Evolutionary conservation across 345 rosid genomes (phyloP).

Genomic region (Geranium brycei): DNA sequence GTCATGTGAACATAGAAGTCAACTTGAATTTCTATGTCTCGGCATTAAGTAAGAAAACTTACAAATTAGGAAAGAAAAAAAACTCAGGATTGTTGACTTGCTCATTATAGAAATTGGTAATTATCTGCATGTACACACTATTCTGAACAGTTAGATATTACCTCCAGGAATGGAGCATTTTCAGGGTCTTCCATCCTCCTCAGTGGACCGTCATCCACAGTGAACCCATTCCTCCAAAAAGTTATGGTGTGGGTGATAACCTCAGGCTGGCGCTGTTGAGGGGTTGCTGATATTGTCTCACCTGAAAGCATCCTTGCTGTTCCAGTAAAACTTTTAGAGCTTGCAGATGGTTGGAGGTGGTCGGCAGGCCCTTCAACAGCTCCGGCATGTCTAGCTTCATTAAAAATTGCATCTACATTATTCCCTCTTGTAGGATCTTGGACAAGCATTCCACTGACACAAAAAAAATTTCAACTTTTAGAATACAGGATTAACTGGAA

Average conservation of each 20-base stretch:
- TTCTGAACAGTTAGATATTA: slow-evolving; percentile 11
- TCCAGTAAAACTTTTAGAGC: slow-evolving; percentile 63
- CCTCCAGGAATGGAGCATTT: slow-evolving; percentile 76
- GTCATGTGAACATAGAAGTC: no score
- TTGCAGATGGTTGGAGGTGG: slow-evolving; percentile 29
- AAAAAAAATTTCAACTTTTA: background rate
- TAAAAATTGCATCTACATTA: slow-evolving; percentile 55
- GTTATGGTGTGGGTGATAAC: slow-evolving; percentile 47
- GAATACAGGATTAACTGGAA: background rate
- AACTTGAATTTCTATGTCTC: background rate
- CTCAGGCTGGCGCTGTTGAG: slow-evolving; percentile 44
- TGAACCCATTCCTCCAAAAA: slow-evolving; percentile 90
- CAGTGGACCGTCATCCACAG: slow-evolving; percentile 75
- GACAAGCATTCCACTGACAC: slow-evolving; percentile 75
- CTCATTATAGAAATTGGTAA: background rate
- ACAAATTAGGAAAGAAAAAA: background rate
- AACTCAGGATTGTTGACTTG: background rate
- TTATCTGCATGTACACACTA: background rate
- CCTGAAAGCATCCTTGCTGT: slow-evolving; percentile 64
- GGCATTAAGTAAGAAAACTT: background rate
- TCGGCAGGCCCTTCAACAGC: slow-evolving; percentile 61
- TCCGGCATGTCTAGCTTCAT: slow-evolving; percentile 44
- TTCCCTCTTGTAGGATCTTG: slow-evolving; percentile 60
- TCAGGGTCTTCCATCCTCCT: slow-evolving; percentile 67
- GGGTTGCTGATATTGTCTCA: slow-evolving; percentile 44